Evolutionary conservation across 2,329 filamentous ascomycete genomes (phyloP).

Genomic region (Aspergillus pseudoterreus): DNA sequence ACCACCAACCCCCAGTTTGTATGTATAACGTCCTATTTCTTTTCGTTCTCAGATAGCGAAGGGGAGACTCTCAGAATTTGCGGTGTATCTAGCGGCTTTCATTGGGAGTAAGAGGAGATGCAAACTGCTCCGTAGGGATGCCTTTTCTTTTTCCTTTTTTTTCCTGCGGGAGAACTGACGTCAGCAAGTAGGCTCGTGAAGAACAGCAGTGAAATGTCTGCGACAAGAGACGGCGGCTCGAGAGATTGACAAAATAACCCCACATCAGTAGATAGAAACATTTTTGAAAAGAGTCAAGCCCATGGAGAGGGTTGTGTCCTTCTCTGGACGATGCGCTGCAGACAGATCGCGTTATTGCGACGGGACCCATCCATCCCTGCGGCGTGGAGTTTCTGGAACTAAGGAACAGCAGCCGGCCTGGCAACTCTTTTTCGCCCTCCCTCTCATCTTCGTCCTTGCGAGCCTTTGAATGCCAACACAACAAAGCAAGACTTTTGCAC

Average conservation of each 20-base stretch:
- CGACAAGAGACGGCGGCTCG: too few relatives aligned
- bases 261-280: too few relatives aligned
- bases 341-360: neutral
- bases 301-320: too few relatives aligned
- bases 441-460: neutral
- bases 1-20: too few relatives aligned
- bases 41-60: too few relatives aligned
- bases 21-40: too few relatives aligned
- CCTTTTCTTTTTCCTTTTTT: neutral
- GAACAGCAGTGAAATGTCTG: neutral
- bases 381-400: neutral
- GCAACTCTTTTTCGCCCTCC: neutral
- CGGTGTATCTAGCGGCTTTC: too few relatives aligned
- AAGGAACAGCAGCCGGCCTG: neutral
- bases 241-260: too few relatives aligned
- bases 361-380: neutral
- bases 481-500: neutral
- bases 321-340: too few relatives aligned
- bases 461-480: neutral
- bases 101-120: neutral
- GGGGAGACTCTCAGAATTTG: too few relatives aligned
- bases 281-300: too few relatives aligned
- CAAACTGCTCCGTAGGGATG: neutral
- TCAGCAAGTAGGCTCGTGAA: neutral
- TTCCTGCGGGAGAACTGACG: neutral